phyloP scores from a whole-genome alignment of 345 rosid species.

The Syzygium aromaticum region DNA sequence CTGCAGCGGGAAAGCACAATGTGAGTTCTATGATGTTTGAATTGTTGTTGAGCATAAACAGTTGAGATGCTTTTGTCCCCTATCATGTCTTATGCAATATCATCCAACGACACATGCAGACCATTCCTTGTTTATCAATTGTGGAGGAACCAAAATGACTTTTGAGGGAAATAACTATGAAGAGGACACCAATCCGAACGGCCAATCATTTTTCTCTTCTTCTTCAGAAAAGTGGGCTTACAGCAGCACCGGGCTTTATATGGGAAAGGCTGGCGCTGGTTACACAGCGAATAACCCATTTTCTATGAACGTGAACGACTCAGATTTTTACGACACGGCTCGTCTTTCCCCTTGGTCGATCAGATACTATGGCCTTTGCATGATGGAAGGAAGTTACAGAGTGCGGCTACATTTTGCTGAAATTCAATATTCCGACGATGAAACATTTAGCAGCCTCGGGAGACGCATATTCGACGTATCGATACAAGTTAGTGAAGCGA shows the following conservation, averaged over 20 bases:
- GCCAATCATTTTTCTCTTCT: constrained; percentile 28
- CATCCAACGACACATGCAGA: constrained; percentile 20
- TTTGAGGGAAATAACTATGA: constrained; percentile 25
- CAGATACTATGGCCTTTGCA: constrained; percentile 70
- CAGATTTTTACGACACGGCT: constrained; percentile 40
- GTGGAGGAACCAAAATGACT: constrained; percentile 36
- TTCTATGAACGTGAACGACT: constrained; percentile 19
- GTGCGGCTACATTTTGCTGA: constrained; percentile 84
- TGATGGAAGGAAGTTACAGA: constrained; percentile 51
- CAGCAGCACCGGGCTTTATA: constrained; percentile 57
- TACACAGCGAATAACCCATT: constrained; percentile 22
- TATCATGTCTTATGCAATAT: not conserved
- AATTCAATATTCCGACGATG: constrained; percentile 51
- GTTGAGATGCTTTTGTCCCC: not conserved
- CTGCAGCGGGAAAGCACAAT: constrained; percentile 29
- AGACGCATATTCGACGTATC: constrained; percentile 63
- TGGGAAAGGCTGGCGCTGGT: not conserved
- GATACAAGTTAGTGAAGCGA: constrained; percentile 40
- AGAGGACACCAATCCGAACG: constrained; percentile 31
- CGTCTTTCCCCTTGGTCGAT: constrained; percentile 70
- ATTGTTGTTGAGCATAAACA: not conserved
- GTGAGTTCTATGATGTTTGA: constrained; percentile 38
- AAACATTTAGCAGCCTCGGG: constrained; percentile 58
- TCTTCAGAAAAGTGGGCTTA: constrained; percentile 45
- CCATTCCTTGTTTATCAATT: constrained; percentile 62